phyloP scores from a whole-genome alignment of 495 filamentous ascomycete species.

The Staphylotrichum longicolle region DNA sequence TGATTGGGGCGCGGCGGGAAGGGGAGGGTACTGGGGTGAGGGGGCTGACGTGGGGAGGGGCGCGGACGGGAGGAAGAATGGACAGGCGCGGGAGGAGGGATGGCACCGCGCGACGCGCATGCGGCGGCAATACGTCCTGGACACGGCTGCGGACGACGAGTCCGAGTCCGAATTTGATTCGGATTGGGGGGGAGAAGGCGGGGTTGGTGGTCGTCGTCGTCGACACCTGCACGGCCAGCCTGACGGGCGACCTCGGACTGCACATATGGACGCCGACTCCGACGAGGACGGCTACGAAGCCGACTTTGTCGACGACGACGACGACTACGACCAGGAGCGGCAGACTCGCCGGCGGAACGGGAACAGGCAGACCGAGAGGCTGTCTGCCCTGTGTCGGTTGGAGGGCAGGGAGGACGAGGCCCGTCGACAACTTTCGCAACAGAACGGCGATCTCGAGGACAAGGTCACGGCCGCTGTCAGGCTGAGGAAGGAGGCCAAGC shows the following conservation, averaged over 20 bases:
- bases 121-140: not conserved
- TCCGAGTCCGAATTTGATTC: not conserved
- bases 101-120: not conserved
- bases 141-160: not conserved
- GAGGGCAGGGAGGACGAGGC: not conserved
- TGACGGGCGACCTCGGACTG: too few relatives aligned
- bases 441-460: conserved; percentile 10
- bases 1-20: too few relatives aligned
- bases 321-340: not conserved
- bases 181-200: too few relatives aligned
- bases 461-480: conserved; percentile 29
- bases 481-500: conserved; percentile 36
- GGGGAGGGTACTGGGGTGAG: too few relatives aligned
- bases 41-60: not conserved
- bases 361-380: not conserved
- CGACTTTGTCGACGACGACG: conserved; percentile 7
- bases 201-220: not conserved
- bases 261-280: not conserved
- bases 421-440: not conserved
- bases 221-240: too few relatives aligned
- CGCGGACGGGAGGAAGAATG: not conserved
- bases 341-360: not conserved
- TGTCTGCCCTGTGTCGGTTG: not conserved
- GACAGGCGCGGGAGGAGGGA: not conserved
- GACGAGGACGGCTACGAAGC: conserved; percentile 9